Evolutionary conservation across 495 filamentous ascomycete species (phyloP).

Genomic region (Aspergillus campestris): DNA sequence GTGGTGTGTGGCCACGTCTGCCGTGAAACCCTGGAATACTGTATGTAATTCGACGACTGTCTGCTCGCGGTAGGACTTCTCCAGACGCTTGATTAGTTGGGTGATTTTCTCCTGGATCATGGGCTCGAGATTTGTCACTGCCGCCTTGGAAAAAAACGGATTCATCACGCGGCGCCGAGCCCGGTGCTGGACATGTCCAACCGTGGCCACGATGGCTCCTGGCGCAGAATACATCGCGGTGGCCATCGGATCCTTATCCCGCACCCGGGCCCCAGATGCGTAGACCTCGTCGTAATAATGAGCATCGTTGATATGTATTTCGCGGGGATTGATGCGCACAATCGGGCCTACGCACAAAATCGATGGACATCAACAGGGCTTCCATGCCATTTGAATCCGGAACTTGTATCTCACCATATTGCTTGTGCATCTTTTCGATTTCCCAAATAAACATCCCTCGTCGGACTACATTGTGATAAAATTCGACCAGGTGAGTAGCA

Average conservation of each 20-base stretch:
- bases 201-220: constrained; percentile 7
- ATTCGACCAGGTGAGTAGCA: constrained; percentile 37
- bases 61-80: constrained; percentile 15
- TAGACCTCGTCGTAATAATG: constrained; percentile 26
- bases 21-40: constrained; percentile 32
- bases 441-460: constrained; percentile 36
- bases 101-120: background rate
- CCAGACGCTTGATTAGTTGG: constrained; percentile 17
- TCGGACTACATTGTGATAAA: constrained; percentile 41
- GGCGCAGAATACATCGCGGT: constrained; percentile 8
- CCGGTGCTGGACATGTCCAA: constrained; percentile 17
- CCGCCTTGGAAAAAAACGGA: constrained; percentile 17
- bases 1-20: constrained; percentile 36
- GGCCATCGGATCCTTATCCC: constrained; percentile 14
- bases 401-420: constrained; percentile 31
- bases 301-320: constrained; percentile 37
- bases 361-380: background rate
- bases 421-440: constrained; percentile 38
- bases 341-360: constrained; percentile 36
- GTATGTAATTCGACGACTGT: constrained; percentile 21
- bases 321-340: constrained; percentile 41
- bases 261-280: constrained; percentile 8
- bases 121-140: background rate
- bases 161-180: constrained; percentile 13
- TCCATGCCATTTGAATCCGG: too few species aligned